Evolutionary conservation across 306 rosid species (phyloP), one percentile per base, ranked within the genome.

Genomic region (Cercis canadensis): DNA sequence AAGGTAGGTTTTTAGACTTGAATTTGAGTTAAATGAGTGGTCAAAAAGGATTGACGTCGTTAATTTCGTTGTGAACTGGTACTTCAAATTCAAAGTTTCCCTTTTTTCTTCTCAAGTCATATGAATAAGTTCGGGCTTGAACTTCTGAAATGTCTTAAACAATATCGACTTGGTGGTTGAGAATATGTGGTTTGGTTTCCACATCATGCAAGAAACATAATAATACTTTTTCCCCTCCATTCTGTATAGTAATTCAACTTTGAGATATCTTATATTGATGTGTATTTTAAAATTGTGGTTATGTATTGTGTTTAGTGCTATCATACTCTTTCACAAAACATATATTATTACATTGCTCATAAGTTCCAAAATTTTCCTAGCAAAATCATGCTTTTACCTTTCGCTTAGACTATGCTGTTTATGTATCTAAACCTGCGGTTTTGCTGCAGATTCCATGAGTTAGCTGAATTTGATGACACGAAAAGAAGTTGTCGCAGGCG

Each of bases 401-500:
- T 3, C 29, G 29, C 29, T 24, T 24, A 24, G 29, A 24, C 29
- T 24, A 24, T 24, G 29, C 29, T 54, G 46, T 21, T 17, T 55
- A 32, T 44, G 29, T 40, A 51, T 58, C 29, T 57, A 13, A 32
- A 49, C 29, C 53, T 13, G 12, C 7, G 14, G 33, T 18, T 57
- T n/a, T 13, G 34, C 5, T 71, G 83, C 78, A 89, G 96, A 75
- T 89, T 89, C 69, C 96, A 89, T 19, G 90, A 87, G 75, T 60
- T 87, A 10, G 74, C 80, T 13, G 88, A 87, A 67, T 89, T 89
- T 54, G 96, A 89, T 55, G 92, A 89, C 15, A 67, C 80, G 15
- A 85, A 85, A 45, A 75, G 92, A 65, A 89, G 96, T 75, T 89
- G 96, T 36, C 83, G 92, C 16, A 83, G 87, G 78, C 92, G 90